Evolutionary conservation across 352 stramenopile genomes (phyloP).

Genomic region (Pythium plurisporium): DNA sequence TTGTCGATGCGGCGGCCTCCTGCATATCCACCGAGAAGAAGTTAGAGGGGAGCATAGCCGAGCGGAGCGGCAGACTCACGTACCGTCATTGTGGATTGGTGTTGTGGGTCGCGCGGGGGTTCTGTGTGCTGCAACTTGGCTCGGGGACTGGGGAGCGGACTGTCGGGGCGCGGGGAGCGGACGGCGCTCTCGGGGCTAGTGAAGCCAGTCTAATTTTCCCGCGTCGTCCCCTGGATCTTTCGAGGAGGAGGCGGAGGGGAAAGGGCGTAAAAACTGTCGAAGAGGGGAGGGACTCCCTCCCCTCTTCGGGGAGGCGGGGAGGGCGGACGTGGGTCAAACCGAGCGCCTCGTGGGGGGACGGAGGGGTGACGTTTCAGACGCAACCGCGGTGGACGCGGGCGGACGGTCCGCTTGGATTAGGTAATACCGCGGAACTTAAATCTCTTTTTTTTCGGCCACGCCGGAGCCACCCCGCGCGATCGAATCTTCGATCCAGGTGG

Average conservation of each 20-base stretch:
- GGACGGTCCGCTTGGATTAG: slow-evolving; percentile 7
- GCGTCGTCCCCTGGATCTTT: slow-evolving; percentile 11
- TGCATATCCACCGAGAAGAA: background rate
- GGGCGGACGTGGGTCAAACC: background rate
- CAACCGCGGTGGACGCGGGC: slow-evolving; percentile 13
- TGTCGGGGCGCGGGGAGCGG: background rate
- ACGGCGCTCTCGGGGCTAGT: background rate
- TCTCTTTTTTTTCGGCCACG: background rate
- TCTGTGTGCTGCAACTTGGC: slow-evolving; percentile 9
- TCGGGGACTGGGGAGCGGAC: slow-evolving; percentile 6
- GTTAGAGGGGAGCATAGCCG: background rate
- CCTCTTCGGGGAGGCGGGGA: too few relatives aligned
- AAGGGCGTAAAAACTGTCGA: slow-evolving; percentile 14
- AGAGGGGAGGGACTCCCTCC: too few relatives aligned
- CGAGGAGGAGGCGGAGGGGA: background rate
- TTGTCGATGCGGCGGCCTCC: slow-evolving; percentile 15
- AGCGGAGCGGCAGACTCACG: slow-evolving; percentile 1
- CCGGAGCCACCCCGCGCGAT: background rate
- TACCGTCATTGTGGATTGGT: slow-evolving; percentile 16
- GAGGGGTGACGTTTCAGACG: background rate
- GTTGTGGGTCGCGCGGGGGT: background rate
- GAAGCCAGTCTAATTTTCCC: slow-evolving; percentile 14
- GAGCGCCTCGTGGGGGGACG: background rate
- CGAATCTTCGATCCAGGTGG: slow-evolving; percentile 10
- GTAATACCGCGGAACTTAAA: background rate